Evolutionary conservation across 495 filamentous ascomycete genomes (phyloP).

Genomic region (Aspergillus bertholletiae): DNA sequence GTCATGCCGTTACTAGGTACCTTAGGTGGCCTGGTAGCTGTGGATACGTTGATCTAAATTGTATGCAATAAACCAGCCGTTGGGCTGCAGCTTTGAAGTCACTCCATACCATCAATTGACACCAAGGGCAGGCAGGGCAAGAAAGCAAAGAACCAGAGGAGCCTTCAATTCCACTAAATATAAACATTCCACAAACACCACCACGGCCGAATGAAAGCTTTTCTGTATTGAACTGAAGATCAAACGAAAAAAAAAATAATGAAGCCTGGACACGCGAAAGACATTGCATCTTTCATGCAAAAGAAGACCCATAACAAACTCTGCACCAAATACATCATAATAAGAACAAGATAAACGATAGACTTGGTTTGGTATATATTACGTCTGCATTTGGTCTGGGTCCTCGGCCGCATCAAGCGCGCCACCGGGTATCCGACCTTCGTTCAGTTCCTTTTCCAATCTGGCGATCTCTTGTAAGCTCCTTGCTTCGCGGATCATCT

Average conservation of each 20-base stretch:
- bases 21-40: no score
- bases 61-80: no score
- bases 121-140: neutral
- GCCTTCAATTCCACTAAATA: neutral
- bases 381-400: slow-evolving; percentile 37
- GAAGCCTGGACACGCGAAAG: neutral
- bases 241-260: no score
- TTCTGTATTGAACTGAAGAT: neutral
- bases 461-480: slow-evolving; percentile 80
- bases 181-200: neutral
- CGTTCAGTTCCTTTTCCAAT: slow-evolving; percentile 79
- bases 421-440: slow-evolving; percentile 76
- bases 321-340: neutral
- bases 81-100: no score
- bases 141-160: neutral
- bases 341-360: neutral
- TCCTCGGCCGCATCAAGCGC: slow-evolving; percentile 47
- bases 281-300: neutral
- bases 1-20: no score
- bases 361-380: slow-evolving; percentile 2
- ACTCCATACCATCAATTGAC: neutral
- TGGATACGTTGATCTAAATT: no score
- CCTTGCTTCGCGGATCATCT: slow-evolving; percentile 77
- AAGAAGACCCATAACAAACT: neutral
- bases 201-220: neutral